Base-by-base conservation (phyloP, 2,329 filamentous ascomycete genomes). In the Fusarium tricinctum region DNA sequence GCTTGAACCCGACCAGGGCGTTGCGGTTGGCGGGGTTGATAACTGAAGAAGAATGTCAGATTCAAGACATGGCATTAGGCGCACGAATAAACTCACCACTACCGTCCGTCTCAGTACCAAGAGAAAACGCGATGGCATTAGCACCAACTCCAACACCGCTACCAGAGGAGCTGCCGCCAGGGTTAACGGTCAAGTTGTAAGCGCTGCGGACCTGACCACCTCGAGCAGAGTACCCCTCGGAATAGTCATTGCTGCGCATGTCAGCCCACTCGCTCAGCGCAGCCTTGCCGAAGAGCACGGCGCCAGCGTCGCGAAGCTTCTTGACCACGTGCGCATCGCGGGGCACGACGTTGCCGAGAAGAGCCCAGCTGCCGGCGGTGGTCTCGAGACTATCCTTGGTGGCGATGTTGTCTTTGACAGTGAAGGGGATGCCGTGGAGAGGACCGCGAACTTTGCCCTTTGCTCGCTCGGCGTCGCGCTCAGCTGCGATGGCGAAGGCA, bases 341-440 rank as follows among this genome's bases (percentile, higher is more conserved):
- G 4, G 90, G 89, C 0, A 91, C 88, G 0, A 89, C 79, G 45
- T 83, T 88, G 2, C 91, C 91, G 2, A 91, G 76, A 0, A 94
- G 82, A 19, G 88, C 88, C 84, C 83, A 89, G 72, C 85, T 88
- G 1, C 92, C 92, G 1, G 91, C 91, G 0, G 91, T 93, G 0
- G 91, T 94, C 74, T 93, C 85, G 84, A 94, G 90, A 74, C 90
- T 91, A 74, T 94, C 91, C 78, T 94, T 94, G 66, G 92, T 86
- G 8, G 90, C 81, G 74, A 92, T 91, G 59, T 74, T 74, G 61
- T 74, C 91, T 78, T 94, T 94, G 67, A 93, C 86, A 4, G 91
- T 81, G 75, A 92, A 92, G 0, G 92, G 91, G 43, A 94, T 92
- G 5, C 91, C 91, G 75, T 94, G 91, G 2, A 94, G 82, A 1